Evolutionary conservation across 2,329 filamentous ascomycete species (phyloP).

Genomic region (Fusarium sp.): DNA sequence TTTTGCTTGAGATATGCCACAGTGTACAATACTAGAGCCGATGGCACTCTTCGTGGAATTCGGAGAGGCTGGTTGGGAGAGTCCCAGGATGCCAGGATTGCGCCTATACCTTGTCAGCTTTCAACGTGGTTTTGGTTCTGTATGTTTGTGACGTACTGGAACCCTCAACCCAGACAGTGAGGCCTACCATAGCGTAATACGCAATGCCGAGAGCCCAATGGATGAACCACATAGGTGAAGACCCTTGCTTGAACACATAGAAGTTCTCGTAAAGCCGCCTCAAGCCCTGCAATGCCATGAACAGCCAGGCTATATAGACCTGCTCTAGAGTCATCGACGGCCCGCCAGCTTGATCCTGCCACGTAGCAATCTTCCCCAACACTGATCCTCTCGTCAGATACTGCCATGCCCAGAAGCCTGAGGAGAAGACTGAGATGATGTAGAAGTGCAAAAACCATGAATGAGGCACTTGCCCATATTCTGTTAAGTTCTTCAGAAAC

Average conservation of each 20-base stretch:
- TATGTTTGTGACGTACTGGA: conserved; percentile 66
- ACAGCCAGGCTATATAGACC: conserved; percentile 75
- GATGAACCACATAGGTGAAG: conserved; percentile 85
- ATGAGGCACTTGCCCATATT: conserved; percentile 78
- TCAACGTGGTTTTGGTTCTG: neutral
- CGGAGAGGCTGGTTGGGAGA: conserved; percentile 31
- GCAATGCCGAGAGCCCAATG: conserved; percentile 85
- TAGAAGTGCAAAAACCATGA: conserved; percentile 94
- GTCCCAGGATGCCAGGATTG: conserved; percentile 55
- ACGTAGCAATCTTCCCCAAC: conserved; percentile 64
- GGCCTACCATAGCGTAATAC: conserved; percentile 81
- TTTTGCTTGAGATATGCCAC: conserved; percentile 82
- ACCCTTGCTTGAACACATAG: conserved; percentile 71
- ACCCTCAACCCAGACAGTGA: conserved; percentile 89
- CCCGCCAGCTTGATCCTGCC: conserved; percentile 50
- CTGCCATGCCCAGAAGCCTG: conserved; percentile 81
- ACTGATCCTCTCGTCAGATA: conserved; percentile 68
- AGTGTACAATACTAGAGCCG: conserved; percentile 75
- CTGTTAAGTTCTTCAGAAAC: conserved; percentile 52
- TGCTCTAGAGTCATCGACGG: conserved; percentile 70
- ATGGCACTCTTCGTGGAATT: conserved; percentile 46
- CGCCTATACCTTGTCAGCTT: conserved; percentile 46
- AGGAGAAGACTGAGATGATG: conserved; percentile 76
- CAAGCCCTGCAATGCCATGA: conserved; percentile 82
- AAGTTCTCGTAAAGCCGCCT: conserved; percentile 84